Conservation (phyloP, 371 early-diverging fungal genomes). For the Dichotomocladium elegans region DNA sequence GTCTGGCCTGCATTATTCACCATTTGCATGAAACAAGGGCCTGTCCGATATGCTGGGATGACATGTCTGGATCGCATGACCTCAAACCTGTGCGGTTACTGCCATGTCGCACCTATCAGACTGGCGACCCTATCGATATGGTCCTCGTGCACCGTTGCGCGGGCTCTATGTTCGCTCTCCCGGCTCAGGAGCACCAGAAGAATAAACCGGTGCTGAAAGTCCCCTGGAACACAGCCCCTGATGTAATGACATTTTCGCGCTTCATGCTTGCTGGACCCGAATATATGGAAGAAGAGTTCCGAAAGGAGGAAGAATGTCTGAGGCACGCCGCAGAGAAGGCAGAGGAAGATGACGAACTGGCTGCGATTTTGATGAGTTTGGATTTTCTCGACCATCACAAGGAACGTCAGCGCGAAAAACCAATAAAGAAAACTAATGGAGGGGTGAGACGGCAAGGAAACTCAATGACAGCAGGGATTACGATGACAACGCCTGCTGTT, state of each 20-base stretch:
- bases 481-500: neutral
- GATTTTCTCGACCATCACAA: neutral
- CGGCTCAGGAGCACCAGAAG: neutral
- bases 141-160: slow-evolving; percentile 2
- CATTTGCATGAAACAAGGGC: slow-evolving; percentile 60
- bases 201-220: neutral
- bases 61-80: slow-evolving; percentile 59
- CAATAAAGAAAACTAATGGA: no score
- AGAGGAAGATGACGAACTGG: slow-evolving; percentile 38
- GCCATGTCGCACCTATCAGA: neutral
- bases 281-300: slow-evolving; percentile 37
- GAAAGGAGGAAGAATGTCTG: slow-evolving; percentile 35
- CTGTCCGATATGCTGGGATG: slow-evolving; percentile 84
- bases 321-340: slow-evolving; percentile 19
- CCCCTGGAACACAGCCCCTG: slow-evolving; percentile 3
- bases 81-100: slow-evolving; percentile 55
- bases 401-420: neutral
- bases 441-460: no score
- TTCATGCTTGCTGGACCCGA: slow-evolving; percentile 47
- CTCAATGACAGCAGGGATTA: neutral
- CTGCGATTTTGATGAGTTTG: slow-evolving; percentile 6
- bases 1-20: slow-evolving; percentile 73
- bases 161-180: neutral
- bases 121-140: neutral
- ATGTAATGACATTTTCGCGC: slow-evolving; percentile 47